phyloP scores from a whole-genome alignment of 1,139 yeast species.

The Schizosaccharomyces versatilis region DNA sequence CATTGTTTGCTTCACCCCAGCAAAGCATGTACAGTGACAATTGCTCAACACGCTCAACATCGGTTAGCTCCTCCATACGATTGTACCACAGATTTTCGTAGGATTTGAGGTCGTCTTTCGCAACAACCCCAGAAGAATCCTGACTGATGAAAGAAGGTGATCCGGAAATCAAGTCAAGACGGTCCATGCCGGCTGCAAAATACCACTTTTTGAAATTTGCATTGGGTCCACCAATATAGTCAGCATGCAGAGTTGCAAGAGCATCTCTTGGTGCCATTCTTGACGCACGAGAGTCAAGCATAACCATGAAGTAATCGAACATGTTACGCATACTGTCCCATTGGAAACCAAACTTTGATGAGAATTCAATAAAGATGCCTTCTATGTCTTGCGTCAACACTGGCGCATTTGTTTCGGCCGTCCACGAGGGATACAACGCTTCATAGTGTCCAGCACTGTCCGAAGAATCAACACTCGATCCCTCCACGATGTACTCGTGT shows the following conservation, averaged over 20 bases:
- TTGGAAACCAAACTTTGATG: constrained; percentile 90
- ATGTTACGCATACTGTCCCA: constrained; percentile 92
- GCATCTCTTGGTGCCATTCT: constrained; percentile 96
- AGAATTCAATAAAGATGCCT: constrained; percentile 70
- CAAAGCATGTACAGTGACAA: constrained; percentile 68
- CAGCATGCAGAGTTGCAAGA: constrained; percentile 75
- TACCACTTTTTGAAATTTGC: constrained; percentile 91
- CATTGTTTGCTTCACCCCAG: constrained; percentile 99
- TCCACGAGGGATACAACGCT: constrained; percentile 89
- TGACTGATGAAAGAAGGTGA: constrained; percentile 65
- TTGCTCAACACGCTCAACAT: constrained; percentile 71
- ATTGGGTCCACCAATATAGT: constrained; percentile 85
- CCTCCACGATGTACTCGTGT: constrained; percentile 1
- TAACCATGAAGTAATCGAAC: constrained; percentile 85
- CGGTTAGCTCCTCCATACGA: constrained; percentile 46
- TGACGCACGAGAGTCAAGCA: constrained; percentile 83
- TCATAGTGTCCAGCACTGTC: background rate
- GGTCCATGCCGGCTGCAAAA: constrained; percentile 72
- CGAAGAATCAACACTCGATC: background rate
- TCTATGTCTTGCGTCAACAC: constrained; percentile 71
- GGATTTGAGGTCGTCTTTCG: constrained; percentile 51
- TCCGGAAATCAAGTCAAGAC: constrained; percentile 13
- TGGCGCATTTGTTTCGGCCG: constrained; percentile 75
- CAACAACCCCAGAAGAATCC: constrained; percentile 26
- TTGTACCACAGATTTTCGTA: constrained; percentile 71